Conservation (phyloP, 2,329 filamentous ascomycete genomes). For the Camptophora hylomeconis region DNA sequence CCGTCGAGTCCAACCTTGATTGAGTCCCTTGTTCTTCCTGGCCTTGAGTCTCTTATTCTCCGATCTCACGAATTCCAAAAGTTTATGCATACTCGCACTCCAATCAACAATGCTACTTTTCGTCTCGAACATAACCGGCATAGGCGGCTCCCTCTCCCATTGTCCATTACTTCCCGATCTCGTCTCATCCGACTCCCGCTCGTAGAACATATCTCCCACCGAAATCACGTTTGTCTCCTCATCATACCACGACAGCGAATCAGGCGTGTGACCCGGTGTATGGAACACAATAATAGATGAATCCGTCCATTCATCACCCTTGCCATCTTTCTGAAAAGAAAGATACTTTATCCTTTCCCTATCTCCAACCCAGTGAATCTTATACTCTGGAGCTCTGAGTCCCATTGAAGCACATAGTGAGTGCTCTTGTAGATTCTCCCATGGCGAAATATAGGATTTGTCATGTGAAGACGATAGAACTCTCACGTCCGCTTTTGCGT, state of each 20-base stretch:
- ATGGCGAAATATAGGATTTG: constrained; percentile 11
- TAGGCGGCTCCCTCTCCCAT: constrained; percentile 12
- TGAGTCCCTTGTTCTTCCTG: constrained; percentile 1
- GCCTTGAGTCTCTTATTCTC: constrained; percentile 5
- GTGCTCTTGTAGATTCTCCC: constrained; percentile 12
- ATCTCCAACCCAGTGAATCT: constrained; percentile 12
- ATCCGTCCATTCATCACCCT: too few species aligned
- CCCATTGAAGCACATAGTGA: constrained; percentile 10
- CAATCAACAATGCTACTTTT: constrained; percentile 10
- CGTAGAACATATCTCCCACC: constrained; percentile 16
- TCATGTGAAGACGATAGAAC: constrained; percentile 11
- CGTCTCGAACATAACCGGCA: constrained; percentile 13
- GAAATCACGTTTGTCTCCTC: constrained; percentile 8
- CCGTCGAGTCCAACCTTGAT: not conserved
- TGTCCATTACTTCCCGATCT: constrained; percentile 6
- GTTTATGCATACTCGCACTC: constrained; percentile 5
- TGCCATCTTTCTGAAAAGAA: not conserved
- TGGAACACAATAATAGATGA: constrained; percentile 9
- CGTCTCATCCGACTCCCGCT: constrained; percentile 9
- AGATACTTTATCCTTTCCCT: constrained; percentile 3
- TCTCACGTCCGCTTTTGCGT: constrained; percentile 3
- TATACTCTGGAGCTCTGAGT: constrained; percentile 11
- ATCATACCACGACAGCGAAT: constrained; percentile 17
- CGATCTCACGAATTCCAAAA: constrained; percentile 4
- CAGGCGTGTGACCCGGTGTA: constrained; percentile 16